Evolutionary conservation across 768 basidiomycete genomes (phyloP).

Genomic region (Coprinopsis marcescibilis): DNA sequence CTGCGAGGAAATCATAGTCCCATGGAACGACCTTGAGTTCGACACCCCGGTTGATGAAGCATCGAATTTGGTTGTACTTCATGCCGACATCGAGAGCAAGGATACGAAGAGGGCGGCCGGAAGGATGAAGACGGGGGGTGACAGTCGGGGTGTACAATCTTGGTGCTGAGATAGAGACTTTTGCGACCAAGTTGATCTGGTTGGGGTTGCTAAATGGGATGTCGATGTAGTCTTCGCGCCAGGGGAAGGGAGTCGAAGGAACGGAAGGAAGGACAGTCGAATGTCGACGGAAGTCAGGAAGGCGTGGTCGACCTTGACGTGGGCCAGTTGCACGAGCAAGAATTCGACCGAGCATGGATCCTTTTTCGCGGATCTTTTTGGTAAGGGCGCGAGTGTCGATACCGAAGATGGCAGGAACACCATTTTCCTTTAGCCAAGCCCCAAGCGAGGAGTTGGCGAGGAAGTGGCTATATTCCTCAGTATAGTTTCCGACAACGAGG

Average conservation of each 20-base stretch:
- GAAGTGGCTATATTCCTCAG: conserved; percentile 91
- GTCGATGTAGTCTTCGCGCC: conserved; percentile 82
- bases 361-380: conserved; percentile 93
- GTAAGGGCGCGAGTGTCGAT: conserved; percentile 96
- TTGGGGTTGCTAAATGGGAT: conserved; percentile 88
- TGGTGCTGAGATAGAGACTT: conserved; percentile 71
- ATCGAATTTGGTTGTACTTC: conserved; percentile 99
- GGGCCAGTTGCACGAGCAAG: conserved; percentile 56
- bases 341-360: conserved; percentile 84
- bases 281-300: conserved; percentile 14
- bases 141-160: conserved; percentile 60
- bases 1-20: conserved; percentile 86
- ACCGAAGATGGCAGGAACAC: conserved; percentile 90
- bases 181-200: conserved; percentile 81
- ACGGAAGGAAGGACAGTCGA: conserved; percentile 38
- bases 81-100: conserved; percentile 97
- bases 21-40: conserved; percentile 98
- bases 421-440: conserved; percentile 92
- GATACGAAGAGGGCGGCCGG: conserved; percentile 75
- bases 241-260: conserved; percentile 48
- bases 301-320: conserved; percentile 31
- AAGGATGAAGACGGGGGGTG: conserved; percentile 61
- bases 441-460: conserved; percentile 84
- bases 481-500: conserved; percentile 90
- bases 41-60: conserved; percentile 87